Conservation (phyloP, 495 filamentous ascomycete species). For the Aspergillus funiculosus region DNA sequence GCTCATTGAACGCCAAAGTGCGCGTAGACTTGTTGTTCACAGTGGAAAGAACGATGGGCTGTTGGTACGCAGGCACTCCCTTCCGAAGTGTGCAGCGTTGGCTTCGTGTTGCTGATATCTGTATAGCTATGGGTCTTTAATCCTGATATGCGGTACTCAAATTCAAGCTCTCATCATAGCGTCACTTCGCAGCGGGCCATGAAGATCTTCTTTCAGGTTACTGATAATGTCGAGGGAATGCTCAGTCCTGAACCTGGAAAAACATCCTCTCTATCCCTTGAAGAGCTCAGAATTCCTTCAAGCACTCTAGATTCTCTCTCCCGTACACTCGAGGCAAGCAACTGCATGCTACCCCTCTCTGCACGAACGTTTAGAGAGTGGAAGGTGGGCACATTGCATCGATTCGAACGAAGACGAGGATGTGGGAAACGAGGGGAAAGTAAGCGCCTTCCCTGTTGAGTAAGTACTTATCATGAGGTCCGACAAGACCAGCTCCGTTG, state of each 20-base stretch:
- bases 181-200: slow-evolving; percentile 48
- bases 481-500: too few relatives aligned
- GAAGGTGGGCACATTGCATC: slow-evolving; percentile 59
- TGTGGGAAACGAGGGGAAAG: not conserved
- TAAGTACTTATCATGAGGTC: too few relatives aligned
- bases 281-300: slow-evolving; percentile 58
- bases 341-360: slow-evolving; percentile 47
- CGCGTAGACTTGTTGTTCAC: slow-evolving; percentile 45
- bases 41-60: slow-evolving; percentile 34
- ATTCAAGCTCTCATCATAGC: slow-evolving; percentile 32
- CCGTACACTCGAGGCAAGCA: slow-evolving; percentile 43
- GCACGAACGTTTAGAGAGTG: slow-evolving; percentile 57
- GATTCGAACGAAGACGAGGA: slow-evolving; percentile 29
- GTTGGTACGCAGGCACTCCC: slow-evolving; percentile 27
- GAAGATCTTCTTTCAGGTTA: slow-evolving; percentile 58
- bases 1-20: slow-evolving; percentile 44
- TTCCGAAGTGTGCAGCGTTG: slow-evolving; percentile 22
- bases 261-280: slow-evolving; percentile 44
- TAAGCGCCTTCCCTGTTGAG: not conserved
- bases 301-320: slow-evolving; percentile 43
- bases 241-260: slow-evolving; percentile 45
- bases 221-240: slow-evolving; percentile 47
- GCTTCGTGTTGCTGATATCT: slow-evolving; percentile 33
- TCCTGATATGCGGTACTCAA: slow-evolving; percentile 58
- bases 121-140: slow-evolving; percentile 64